Evolutionary conservation across 371 early-diverging fungal species (phyloP), one percentile per base, ranked within the genome.

Genomic region (Mucor racemosus): DNA sequence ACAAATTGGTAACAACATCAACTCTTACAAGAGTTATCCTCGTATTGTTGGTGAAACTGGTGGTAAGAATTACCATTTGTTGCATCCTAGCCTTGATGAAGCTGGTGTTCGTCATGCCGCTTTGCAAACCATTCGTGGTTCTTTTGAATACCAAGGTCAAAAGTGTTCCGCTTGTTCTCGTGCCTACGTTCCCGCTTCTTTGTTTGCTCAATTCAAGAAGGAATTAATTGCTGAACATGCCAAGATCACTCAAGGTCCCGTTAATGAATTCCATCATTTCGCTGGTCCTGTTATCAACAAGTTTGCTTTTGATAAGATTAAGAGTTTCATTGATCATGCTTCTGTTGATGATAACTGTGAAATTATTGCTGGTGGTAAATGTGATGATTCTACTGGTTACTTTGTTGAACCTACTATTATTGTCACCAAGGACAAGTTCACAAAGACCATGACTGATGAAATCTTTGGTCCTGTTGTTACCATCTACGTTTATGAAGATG

Each of bases 401-500:
- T 96, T 82, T 73, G 80, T 98, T 73, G 85, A 94, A 58, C 99
- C 99, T 34, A 99, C 99, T 39, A 80, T 98, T 69, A 86, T 99
- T 50, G 79, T 89, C 21, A 95, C 98, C 72, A 92, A 89, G 73
- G 88, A 96, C 76, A 94, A 94, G 65, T 76, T 88, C 64, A 85
- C 91, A 61, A 92, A 91, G 80, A 95, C 96, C 41, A 89, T 99
- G 90, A 86, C 75, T 26, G 94, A 97, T 67, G 99, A 99, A 81
- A 95, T 99, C 76, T 99, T 99, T 76, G 99, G 98, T 26, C 98
- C 99, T 57, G 95, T 98, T n/a, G 81, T 98, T 40, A 97, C 98
- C 63, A 83, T 94, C 74, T 95, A 94, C 74, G 94, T 94, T 21
- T 97, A 99, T 78, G 91, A 91, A 44, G 94, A 91, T 55, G 89